Evolutionary conservation across 202 grass and related monocot species (phyloP).

Genomic region (Brachypodium distachyon): DNA sequence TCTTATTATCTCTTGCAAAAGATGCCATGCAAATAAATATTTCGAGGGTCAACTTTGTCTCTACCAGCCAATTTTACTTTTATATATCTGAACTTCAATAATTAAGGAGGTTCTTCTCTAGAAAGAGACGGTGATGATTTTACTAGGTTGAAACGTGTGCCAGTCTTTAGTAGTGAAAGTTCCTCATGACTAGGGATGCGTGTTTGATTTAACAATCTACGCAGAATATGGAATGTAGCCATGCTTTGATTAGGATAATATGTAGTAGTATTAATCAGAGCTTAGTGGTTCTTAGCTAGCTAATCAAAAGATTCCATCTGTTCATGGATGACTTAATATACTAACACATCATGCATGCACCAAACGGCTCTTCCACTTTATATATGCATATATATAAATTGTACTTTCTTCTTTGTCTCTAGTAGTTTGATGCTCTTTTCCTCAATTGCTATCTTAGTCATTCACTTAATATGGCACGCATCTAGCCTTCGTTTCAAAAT

Average conservation of each 20-base stretch:
- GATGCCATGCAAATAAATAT: conserved; percentile 33
- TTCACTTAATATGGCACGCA: conserved; percentile 23
- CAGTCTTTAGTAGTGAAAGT: conserved; percentile 23
- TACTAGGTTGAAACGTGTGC: conserved; percentile 31
- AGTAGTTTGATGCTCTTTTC: conserved; percentile 22
- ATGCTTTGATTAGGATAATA: conserved; percentile 33
- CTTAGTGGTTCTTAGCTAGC: conserved; percentile 37
- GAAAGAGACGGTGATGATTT: conserved; percentile 17
- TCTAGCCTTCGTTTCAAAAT: not conserved
- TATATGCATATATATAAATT: conserved; percentile 24
- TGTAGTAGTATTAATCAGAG: conserved; percentile 12
- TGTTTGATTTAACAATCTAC: conserved; percentile 32
- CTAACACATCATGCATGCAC: conserved; percentile 17
- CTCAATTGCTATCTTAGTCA: conserved; percentile 17
- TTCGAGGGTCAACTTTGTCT: conserved; percentile 30
- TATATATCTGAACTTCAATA: conserved; percentile 33
- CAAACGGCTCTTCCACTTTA: conserved; percentile 24
- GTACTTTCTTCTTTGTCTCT: conserved; percentile 39
- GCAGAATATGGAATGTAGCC: conserved; percentile 43
- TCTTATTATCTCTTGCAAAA: not conserved
- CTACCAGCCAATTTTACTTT: conserved; percentile 29
- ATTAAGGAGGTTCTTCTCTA: conserved; percentile 25
- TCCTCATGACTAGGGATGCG: conserved; percentile 6
- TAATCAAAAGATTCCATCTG: conserved; percentile 51
- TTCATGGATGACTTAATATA: conserved; percentile 28